Percentiles rank a stretch among this genome's conserved stretches.
phyloP scores from a whole-genome alignment of 768 basidiomycete species.

The Lactarius pseudohatsudake region DNA sequence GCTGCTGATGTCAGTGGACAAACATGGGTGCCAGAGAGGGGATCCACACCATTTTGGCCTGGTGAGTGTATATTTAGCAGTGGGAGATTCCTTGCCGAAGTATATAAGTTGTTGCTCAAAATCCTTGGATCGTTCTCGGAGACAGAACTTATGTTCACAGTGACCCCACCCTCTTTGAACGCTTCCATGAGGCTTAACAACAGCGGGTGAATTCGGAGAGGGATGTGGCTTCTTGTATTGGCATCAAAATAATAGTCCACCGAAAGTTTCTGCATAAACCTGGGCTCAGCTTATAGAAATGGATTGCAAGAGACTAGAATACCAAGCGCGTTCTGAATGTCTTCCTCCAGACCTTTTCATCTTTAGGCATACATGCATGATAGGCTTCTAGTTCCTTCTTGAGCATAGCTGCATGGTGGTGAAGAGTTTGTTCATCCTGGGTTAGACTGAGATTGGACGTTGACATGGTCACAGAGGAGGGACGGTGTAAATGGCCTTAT shows the following conservation, averaged over 20 bases:
- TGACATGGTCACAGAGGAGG: too few relatives aligned
- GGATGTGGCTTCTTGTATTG: background rate
- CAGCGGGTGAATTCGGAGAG: background rate
- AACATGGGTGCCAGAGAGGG: too few relatives aligned
- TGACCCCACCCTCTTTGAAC: fast-evolving
- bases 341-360: background rate
- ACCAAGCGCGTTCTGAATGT: background rate
- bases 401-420: background rate
- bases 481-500: too few relatives aligned
- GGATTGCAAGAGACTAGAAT: background rate
- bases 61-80: background rate
- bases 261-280: background rate
- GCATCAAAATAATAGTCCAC: background rate
- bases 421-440: background rate
- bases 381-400: background rate
- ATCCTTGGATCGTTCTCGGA: background rate
- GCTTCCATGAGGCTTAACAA: background rate
- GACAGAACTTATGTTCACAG: background rate
- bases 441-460: background rate
- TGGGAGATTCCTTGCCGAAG: background rate
- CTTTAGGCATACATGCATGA: background rate
- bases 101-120: background rate
- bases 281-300: background rate
- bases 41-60: background rate
- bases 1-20: too few relatives aligned